Evolutionary conservation across 306 rosid species (phyloP), one percentile per base, ranked within the genome.

Genomic region (Begonia fuchsioides): DNA sequence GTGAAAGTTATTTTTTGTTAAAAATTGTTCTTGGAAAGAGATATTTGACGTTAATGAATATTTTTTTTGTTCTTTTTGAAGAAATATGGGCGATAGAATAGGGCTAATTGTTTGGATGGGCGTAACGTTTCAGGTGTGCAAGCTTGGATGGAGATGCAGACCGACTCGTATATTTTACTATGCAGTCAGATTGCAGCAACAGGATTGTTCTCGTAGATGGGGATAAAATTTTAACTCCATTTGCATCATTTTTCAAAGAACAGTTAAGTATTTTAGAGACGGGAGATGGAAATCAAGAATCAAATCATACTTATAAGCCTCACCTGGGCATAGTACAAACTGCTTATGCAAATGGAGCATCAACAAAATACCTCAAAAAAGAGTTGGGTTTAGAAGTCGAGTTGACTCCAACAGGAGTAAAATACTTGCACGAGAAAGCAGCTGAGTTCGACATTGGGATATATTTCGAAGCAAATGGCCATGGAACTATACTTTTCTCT

Each of bases 121-220:
- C 72, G 76, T 73, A 66, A 76, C 68, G 59, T 79, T 90, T 64
- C 88, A 81, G 97, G 88, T 85, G 95, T 67, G 93, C 79, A 56
- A 90, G 97, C 71, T 79, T 90, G 70, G 97, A 90, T 63, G 97
- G 97, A 64, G 97, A 90, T 72, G 97, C 95, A 12, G 95, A 90
- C 75, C 74, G 94, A 50, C 85, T 84, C 47, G 92, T 90, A 62
- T 90, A 90, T 63, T 90, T 90, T 64, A 62, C 49, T 54, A 79
- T 81, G 39, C 75, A 57, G 56, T 76, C 80, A 18, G 53, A 60
- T 68, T 56, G 74, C 70, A 71, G 68, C 68, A 57, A 49, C 38
- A 72, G 44, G 58, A 75, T 90, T 45, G 68, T 74, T 59, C 95
- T 90, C 43, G 76, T 81, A 62, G 92, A 90, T 53, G 95, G 97